A percentile compares a stretch with the other conserved stretches of the same genome.
Evolutionary conservation across 129 eudicot genomes (phyloP).

Genomic region (Logfia minima): DNA sequence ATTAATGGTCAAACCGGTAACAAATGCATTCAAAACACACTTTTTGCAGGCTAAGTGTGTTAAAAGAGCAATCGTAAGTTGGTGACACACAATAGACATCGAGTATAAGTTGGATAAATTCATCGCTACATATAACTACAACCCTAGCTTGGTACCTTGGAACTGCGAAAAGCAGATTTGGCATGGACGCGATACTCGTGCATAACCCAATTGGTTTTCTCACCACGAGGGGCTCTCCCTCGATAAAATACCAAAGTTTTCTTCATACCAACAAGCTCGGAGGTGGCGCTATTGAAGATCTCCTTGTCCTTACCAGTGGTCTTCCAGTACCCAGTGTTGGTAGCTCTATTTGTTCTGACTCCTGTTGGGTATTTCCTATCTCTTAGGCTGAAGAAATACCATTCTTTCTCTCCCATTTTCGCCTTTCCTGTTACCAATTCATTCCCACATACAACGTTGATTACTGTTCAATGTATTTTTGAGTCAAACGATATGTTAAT

Average conservation of each 20-base stretch:
- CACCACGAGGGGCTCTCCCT: constrained; percentile 84
- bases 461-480: neutral
- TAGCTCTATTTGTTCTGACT: constrained; percentile 69
- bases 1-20: no score
- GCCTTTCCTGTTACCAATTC: constrained; percentile 49
- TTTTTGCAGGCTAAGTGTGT: no score
- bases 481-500: neutral
- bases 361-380: constrained; percentile 81
- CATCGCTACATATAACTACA: neutral
- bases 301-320: constrained; percentile 81
- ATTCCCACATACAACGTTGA: neutral
- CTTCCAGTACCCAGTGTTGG: constrained; percentile 75
- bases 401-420: constrained; percentile 77
- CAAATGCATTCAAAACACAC: no score
- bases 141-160: constrained; percentile 48
- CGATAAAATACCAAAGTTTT: constrained; percentile 72
- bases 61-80: no score
- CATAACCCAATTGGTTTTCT: constrained; percentile 84
- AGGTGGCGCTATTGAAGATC: constrained; percentile 52
- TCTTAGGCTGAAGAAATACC: constrained; percentile 79
- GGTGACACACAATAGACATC: no score
- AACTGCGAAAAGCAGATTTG: constrained; percentile 52
- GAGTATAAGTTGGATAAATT: no score
- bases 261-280: constrained; percentile 76
- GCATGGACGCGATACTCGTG: constrained; percentile 77